These are phyloP conservation scores for Vaccinium myrtillus DNA, from an alignment of 148 eudicot species.

Conservation along the genomic window DNA sequence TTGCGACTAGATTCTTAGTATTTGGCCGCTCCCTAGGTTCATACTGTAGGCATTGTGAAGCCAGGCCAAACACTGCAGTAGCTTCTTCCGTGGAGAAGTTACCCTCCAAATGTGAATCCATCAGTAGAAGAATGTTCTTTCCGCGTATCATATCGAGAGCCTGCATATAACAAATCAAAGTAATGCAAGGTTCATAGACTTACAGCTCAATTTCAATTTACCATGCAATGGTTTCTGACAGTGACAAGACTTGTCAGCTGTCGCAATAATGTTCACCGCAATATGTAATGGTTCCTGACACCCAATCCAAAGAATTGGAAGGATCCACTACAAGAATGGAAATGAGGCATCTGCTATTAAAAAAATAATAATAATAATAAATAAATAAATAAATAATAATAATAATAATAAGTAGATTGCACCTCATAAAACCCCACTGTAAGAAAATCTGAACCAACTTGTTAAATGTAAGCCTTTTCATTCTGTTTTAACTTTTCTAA, in stretches of 20 bases:
- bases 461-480: not conserved
- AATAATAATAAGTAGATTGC: not conserved
- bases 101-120: conserved; percentile 98
- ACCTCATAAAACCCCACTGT: not conserved
- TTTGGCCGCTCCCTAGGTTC: conserved; percentile 92
- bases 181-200: not conserved
- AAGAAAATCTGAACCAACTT: not conserved
- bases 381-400: too few relatives aligned
- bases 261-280: not conserved
- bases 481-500: not conserved
- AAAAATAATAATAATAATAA: not conserved
- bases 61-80: conserved; percentile 75
- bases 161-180: conserved; percentile 38
- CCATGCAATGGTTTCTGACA: not conserved
- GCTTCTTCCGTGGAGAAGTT: conserved; percentile 89
- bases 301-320: not conserved
- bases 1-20: conserved; percentile 61
- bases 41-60: conserved; percentile 85
- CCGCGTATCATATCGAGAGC: conserved; percentile 97
- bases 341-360: not conserved
- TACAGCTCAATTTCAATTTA: not conserved
- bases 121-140: conserved; percentile 61
- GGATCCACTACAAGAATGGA: not conserved
- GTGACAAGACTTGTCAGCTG: not conserved
- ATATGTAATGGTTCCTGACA: not conserved